These are phyloP conservation scores for Diaporthe eres DNA, from an alignment of 2,329 filamentous ascomycete genomes.

Conservation along the genomic window DNA sequence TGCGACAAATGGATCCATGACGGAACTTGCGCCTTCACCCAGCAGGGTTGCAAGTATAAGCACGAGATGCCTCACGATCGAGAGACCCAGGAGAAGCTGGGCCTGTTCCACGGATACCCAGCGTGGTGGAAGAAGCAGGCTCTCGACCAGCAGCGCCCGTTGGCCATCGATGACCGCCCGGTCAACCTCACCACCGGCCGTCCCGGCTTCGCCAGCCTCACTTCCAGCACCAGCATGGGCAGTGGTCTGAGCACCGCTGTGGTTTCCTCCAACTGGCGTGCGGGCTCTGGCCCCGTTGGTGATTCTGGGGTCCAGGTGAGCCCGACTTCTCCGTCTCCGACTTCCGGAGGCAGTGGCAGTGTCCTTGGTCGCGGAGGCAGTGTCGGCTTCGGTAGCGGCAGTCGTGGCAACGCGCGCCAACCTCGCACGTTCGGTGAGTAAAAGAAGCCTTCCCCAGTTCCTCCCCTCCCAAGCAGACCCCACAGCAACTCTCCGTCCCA, in stretches of 20 bases:
- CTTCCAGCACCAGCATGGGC: not conserved
- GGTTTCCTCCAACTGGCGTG: conserved; percentile 4
- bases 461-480: not conserved
- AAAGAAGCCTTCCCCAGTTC: not conserved
- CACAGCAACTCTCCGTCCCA: too few relatives aligned
- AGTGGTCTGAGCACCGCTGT: not conserved
- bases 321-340: not conserved
- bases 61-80: conserved; percentile 87
- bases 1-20: conserved; percentile 93
- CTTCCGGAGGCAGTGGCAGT: not conserved
- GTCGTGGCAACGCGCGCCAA: conserved; percentile 10
- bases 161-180: conserved; percentile 27
- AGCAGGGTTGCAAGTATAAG: conserved; percentile 90
- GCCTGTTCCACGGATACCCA: conserved; percentile 77
- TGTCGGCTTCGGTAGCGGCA: conserved; percentile 1
- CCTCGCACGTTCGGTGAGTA: conserved; percentile 23
- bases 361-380: not conserved
- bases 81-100: conserved; percentile 76
- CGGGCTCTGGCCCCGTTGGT: not conserved
- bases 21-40: conserved; percentile 86
- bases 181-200: not conserved
- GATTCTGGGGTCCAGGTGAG: not conserved
- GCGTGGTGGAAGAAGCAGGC: conserved; percentile 71
- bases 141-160: conserved; percentile 54
- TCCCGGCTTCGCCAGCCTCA: not conserved